Evolutionary conservation across 805 yeast species (phyloP).

Genomic region (Ogataea salicorniae): DNA sequence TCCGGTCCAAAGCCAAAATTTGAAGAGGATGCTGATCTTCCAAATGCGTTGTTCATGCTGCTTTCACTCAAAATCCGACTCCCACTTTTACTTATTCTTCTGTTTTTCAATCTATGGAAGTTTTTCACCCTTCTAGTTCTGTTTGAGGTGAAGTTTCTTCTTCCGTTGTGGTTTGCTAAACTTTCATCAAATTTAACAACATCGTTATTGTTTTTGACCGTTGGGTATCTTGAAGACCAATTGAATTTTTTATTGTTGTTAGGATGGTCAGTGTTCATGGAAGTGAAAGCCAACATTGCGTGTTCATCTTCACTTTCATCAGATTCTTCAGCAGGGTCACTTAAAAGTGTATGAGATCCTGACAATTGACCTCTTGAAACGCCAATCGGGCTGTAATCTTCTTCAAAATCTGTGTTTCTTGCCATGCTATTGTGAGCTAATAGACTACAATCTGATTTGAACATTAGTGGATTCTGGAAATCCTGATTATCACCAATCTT

Average conservation of each 20-base stretch:
- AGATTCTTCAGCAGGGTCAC: conserved; percentile 4
- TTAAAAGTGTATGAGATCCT: not conserved
- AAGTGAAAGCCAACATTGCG: conserved; percentile 24
- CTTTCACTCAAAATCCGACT: conserved; percentile 15
- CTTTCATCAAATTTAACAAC: conserved; percentile 14
- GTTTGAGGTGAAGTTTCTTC: conserved; percentile 12
- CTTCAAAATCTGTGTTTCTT: not conserved
- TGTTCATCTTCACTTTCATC: conserved; percentile 27
- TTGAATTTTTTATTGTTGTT: conserved; percentile 30
- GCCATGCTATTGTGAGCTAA: not conserved
- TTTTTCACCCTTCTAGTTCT: conserved; percentile 19
- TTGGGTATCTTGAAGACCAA: conserved; percentile 22
- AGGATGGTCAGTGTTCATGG: conserved; percentile 30
- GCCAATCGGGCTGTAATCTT: not conserved
- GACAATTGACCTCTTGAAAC: not conserved
- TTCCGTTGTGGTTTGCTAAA: conserved; percentile 5
- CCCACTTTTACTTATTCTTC: conserved; percentile 48
- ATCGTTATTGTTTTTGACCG: conserved; percentile 2
- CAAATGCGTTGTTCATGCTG: conserved; percentile 5
- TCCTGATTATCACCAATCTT: not conserved
- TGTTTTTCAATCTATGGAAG: conserved; percentile 30
- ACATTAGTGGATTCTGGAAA: not conserved
- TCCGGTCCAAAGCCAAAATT: conserved; percentile 21
- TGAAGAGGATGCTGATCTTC: conserved; percentile 8
- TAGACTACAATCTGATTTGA: not conserved